Conservation (phyloP, 345 rosid species). For the Erysimum cheiranthoides region DNA sequence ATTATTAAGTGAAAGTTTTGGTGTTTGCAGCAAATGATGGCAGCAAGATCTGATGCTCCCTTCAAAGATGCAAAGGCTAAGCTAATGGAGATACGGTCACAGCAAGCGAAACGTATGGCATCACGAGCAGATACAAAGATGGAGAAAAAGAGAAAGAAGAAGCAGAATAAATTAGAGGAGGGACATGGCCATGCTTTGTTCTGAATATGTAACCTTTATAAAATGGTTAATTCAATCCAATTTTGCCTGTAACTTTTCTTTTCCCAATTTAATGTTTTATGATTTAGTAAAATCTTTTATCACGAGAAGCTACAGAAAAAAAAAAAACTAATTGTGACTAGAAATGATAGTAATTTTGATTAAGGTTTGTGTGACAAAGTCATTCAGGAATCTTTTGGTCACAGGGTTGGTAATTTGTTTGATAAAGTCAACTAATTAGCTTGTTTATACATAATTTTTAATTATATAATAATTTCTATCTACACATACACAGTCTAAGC, state of each 20-base stretch:
- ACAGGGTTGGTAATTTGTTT: constrained; percentile 37
- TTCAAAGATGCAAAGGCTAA: constrained; percentile 78
- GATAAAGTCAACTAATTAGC: constrained; percentile 35
- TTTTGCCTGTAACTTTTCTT: background rate
- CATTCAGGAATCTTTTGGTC: constrained; percentile 18
- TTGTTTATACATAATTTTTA: background rate
- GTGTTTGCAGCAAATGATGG: constrained; percentile 80
- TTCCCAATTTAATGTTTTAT: background rate
- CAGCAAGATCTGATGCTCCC: constrained; percentile 83
- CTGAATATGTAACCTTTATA: constrained; percentile 17
- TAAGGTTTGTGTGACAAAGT: background rate
- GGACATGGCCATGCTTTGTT: constrained; percentile 50
- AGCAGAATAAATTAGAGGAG: constrained; percentile 59
- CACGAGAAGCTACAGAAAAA: background rate
- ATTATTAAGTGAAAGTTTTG: background rate
- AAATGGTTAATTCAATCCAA: background rate
- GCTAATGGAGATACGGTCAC: constrained; percentile 64
- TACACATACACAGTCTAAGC: background rate
- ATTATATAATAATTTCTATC: background rate
- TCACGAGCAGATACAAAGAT: constrained; percentile 57
- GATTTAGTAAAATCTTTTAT: too few species aligned
- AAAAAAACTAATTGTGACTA: background rate
- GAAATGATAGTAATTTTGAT: background rate
- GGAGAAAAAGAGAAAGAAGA: constrained; percentile 68
- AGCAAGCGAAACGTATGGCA: constrained; percentile 60